Base-by-base conservation (phyloP, 306 rosid species). In the Prunus mongolica region DNA sequence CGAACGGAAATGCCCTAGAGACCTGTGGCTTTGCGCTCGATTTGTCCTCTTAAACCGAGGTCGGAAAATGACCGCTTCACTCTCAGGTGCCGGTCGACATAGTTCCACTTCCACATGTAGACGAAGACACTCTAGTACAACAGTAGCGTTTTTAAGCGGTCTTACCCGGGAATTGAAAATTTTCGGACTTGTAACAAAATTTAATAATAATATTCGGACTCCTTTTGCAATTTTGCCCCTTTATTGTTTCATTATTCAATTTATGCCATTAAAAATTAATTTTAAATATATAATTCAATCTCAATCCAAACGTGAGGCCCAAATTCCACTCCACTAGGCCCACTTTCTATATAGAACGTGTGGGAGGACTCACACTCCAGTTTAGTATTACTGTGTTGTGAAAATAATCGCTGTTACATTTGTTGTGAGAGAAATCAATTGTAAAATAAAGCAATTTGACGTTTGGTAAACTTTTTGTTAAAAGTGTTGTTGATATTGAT, bases 81-180 rank as follows among this genome's bases (percentile, higher is more conserved):
- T 12, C 6, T 34, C 51, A 13, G 13, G 70, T 65, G 63, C 3
- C 2, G 34, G 34, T 34, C 1, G 51, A 14, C 71, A 66, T 10
- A 2, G 71, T 41, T 44, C 28, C 14, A 45, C 52, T 52, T 52
- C 30, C 30, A n/a, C 25, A 3, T 20, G 25, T 3, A 1, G 34
- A 24, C 14, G 57, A 52, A 58, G 8, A 58, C 57, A 6, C 18
- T 24, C 9, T 7, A 38, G 44, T 38, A 24, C 15, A 58, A 25
- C 15, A 2, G 22, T 58, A 3, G 34, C 32, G 15, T n/a, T 72
- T 56, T 72, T 57, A 24, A 57, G 66, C 55, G 76, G 67, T 27
- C 55, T 56, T 67, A 16, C 56, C 67, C 67, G 76, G 25, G 44
- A 72, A 71, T n/a, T 71, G 58, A 18, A 69, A 71, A 61, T 71